A percentile compares a stretch with the other conserved stretches of the same genome.
Conservation (phyloP, 176 grass and related monocot genomes). For the Lolium rigidum region DNA sequence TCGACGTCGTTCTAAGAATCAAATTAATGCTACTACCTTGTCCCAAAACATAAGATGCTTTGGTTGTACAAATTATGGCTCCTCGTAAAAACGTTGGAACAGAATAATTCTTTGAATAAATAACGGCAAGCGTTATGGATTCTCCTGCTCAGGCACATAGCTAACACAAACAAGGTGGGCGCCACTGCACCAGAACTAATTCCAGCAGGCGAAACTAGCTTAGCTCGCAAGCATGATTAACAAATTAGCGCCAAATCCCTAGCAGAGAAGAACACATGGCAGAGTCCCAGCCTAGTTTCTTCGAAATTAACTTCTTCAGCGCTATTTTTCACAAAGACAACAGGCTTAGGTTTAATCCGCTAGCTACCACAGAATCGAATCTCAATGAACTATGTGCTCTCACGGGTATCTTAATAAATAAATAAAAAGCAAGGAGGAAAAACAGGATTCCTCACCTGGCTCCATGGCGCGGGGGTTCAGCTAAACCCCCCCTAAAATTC, state of each 20-base stretch:
- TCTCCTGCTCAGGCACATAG: background rate
- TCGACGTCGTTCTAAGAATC: background rate
- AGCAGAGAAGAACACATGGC: background rate
- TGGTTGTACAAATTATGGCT: background rate
- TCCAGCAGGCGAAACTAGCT: background rate
- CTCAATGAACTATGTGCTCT: background rate
- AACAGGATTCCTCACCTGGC: background rate
- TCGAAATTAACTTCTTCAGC: too few species aligned
- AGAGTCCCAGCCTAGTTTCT: background rate
- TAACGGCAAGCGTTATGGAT: background rate
- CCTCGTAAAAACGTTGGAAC: background rate
- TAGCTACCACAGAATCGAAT: background rate
- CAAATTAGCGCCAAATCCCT: background rate
- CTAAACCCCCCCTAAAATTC: background rate
- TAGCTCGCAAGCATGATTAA: background rate
- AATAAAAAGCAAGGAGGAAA: too few species aligned
- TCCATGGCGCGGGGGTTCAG: slow-evolving; percentile 25
- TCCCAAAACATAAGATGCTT: too few species aligned
- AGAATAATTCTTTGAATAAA: background rate
- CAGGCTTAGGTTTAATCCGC: background rate
- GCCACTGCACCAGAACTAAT: background rate
- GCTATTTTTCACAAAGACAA: background rate
- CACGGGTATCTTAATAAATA: background rate
- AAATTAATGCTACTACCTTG: background rate
- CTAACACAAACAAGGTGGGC: background rate